These are phyloP conservation scores for Daldinia grandis DNA, from an alignment of 495 filamentous ascomycete genomes.

Conservation along the genomic window DNA sequence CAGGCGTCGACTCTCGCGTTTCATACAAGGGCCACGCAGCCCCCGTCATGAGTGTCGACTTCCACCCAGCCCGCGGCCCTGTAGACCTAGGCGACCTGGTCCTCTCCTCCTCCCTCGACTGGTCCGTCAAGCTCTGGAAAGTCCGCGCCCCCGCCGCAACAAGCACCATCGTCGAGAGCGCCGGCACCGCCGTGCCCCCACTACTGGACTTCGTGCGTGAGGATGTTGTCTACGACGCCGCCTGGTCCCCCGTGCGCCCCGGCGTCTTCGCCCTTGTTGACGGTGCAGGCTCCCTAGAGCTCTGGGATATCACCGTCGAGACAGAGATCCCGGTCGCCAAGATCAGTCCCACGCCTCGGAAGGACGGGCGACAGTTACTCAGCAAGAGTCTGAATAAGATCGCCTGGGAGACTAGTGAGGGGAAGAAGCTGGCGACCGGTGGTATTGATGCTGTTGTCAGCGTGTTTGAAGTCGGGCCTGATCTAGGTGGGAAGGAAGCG, in stretches of 20 bases:
- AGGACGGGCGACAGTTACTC: conserved; percentile 66
- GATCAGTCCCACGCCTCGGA: conserved; percentile 70
- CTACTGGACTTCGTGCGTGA: conserved; percentile 90
- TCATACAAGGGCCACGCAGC: conserved; percentile 88
- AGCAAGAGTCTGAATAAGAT: conserved; percentile 89
- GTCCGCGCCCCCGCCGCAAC: conserved; percentile 79
- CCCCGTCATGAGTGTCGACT: conserved; percentile 94
- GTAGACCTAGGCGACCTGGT: conserved; percentile 97
- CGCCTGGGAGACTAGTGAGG: conserved; percentile 91
- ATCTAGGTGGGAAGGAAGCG: conserved; percentile 79
- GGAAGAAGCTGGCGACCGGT: conserved; percentile 83
- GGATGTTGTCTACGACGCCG: conserved; percentile 94
- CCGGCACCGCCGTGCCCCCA: conserved; percentile 66
- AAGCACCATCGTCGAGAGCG: conserved; percentile 59
- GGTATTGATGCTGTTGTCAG: conserved; percentile 89
- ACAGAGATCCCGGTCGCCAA: conserved; percentile 88
- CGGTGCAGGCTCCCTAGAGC: conserved; percentile 88
- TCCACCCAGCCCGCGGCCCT: conserved; percentile 89
- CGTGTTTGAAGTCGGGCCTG: conserved; percentile 91
- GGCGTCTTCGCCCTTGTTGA: conserved; percentile 94
- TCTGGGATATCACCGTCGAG: conserved; percentile 94
- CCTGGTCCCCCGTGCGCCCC: conserved; percentile 90
- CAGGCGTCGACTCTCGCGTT: conserved; percentile 86
- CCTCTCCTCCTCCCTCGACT: conserved; percentile 85
- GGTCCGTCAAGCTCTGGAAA: conserved; percentile 97